These are phyloP conservation scores for Zymoseptoria brevis DNA, from an alignment of 2,329 filamentous ascomycete species.

Conservation along the genomic window DNA sequence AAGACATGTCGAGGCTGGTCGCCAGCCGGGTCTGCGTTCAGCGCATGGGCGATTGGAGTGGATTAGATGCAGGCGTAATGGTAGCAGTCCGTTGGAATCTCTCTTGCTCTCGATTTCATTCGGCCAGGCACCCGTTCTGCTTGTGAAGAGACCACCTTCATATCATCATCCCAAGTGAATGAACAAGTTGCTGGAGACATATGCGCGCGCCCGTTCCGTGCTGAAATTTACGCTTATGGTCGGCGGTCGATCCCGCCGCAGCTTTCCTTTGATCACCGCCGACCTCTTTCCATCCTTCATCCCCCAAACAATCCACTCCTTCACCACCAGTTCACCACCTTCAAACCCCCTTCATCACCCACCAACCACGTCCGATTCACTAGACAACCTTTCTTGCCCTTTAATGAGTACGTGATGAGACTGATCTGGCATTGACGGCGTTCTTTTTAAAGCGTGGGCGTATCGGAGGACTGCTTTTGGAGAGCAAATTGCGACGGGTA, in stretches of 20 bases:
- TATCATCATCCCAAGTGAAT: background rate
- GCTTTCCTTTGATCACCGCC: background rate
- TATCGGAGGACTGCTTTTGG: background rate
- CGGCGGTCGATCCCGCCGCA: background rate
- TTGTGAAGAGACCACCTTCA: background rate
- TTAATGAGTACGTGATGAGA: conserved; percentile 17
- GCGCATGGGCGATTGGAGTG: conserved; percentile 16
- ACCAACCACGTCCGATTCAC: conserved; percentile 1
- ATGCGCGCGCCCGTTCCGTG: background rate
- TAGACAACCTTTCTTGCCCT: conserved; percentile 5
- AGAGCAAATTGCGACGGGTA: conserved; percentile 16
- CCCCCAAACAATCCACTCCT: background rate
- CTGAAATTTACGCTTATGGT: background rate
- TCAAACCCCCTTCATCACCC: conserved; percentile 1
- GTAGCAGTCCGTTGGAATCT: background rate
- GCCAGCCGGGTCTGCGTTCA: conserved; percentile 22
- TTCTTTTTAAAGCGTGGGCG: conserved; percentile 10
- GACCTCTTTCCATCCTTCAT: background rate
- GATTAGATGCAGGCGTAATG: background rate
- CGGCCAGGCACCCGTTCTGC: background rate
- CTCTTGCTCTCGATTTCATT: background rate
- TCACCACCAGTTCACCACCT: conserved; percentile 3
- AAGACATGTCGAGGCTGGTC: conserved; percentile 42
- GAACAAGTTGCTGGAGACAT: background rate
- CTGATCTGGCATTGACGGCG: conserved; percentile 14